Base-by-base conservation (phyloP, 306 rosid species). In the Cucumis sativus region DNA sequence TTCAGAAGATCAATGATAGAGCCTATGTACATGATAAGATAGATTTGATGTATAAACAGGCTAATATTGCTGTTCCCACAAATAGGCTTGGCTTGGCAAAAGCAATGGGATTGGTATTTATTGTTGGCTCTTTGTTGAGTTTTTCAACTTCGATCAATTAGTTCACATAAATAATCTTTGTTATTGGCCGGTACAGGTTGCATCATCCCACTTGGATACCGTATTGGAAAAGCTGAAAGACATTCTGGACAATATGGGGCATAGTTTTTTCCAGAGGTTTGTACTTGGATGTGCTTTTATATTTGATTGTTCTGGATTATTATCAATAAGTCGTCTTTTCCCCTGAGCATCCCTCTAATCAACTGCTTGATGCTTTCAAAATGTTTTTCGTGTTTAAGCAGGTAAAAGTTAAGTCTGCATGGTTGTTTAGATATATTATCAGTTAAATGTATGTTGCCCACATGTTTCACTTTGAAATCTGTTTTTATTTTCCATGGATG, bases 171-270 rank as follows among this genome's bases (percentile, higher is more conserved):
- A 82, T 82, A 74, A 77, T 67, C 25, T 59, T 54, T 81, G 21
- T 72, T 76, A 79, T 62, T 82, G 80, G 74, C 76, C 67, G 52
- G 75, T 83, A 47, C 84, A 94, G 98, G 96, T 92, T 82, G 98
- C 98, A 67, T 97, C 98, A 67, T 92, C 98, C 61, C 98, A 94
- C 88, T 87, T 94, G 87, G 98, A 94, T 84, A 90, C 98, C 17
- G 98, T 94, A 70, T 82, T 94, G 88, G 98, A 88, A 84, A 94
- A 92, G 90, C 92, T 94, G 84, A 94, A 94, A 85, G 87, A 86
- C 77, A 90, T 92, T 87, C 85, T 94, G 79, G 97, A 94, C 84
- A 92, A 82, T 87, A 91, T 92, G 85, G 98, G 92, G 78, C 96
- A 89, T 23, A 90, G 85, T 82, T 79, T 94, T 80, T 87, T 94